A percentile compares a stretch with the other conserved stretches of the same genome.
phyloP scores from a whole-genome alignment of 1,139 yeast genomes.

The Maudiozyma humilis region DNA sequence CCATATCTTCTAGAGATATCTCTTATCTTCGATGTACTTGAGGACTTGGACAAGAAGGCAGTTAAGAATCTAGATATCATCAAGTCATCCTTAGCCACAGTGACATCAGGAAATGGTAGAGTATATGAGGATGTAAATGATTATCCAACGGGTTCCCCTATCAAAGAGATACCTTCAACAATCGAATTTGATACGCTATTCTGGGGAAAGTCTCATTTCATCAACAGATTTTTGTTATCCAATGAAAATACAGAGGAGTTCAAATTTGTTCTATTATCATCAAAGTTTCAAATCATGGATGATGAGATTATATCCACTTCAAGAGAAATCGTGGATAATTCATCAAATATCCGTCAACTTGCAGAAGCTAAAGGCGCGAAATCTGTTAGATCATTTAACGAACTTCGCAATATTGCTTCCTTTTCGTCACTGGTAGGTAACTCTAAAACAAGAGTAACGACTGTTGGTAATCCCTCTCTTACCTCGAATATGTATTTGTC shows the following conservation, averaged over 20 bases:
- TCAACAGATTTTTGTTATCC: constrained; percentile 37
- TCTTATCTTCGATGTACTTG: constrained; percentile 44
- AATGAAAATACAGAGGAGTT: constrained; percentile 40
- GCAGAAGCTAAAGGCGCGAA: constrained; percentile 10
- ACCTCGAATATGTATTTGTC: constrained; percentile 3
- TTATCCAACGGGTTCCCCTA: background rate
- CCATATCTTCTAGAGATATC: constrained; percentile 59
- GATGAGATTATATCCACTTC: constrained; percentile 24
- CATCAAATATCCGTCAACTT: constrained; percentile 6
- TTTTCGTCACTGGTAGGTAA: constrained; percentile 7
- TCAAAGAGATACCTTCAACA: constrained; percentile 11
- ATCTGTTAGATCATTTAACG: constrained; percentile 16
- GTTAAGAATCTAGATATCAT: constrained; percentile 4
- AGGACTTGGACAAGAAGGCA: constrained; percentile 21
- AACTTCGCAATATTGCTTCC: constrained; percentile 10
- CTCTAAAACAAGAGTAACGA: background rate
- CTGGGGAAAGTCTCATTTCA: constrained; percentile 30
- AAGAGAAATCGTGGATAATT: constrained; percentile 17
- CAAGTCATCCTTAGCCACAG: constrained; percentile 3
- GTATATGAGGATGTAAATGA: background rate
- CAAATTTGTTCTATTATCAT: constrained; percentile 32
- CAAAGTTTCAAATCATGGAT: constrained; percentile 25
- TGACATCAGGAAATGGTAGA: background rate
- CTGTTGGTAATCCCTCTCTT: background rate
- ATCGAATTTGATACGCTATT: constrained; percentile 33